Evolutionary conservation across 2,329 filamentous ascomycete genomes (phyloP).

Genomic region (Colletotrichum somersetense): DNA sequence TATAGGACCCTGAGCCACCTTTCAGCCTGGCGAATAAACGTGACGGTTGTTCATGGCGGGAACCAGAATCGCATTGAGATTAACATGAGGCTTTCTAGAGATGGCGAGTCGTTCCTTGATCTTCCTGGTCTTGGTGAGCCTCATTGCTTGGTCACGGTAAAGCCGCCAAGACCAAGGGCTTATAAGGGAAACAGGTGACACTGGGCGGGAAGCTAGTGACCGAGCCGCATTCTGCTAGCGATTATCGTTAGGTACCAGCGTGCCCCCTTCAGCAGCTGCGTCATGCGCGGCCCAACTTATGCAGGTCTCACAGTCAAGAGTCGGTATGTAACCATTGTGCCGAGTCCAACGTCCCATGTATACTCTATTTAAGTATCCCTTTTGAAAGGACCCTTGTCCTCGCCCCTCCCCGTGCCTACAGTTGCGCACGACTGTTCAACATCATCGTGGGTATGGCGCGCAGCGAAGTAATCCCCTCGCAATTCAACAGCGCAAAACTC

Average conservation of each 20-base stretch:
- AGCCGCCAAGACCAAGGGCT: not conserved
- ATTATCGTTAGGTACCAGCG: not conserved
- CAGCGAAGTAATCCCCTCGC: slow-evolving; percentile 20
- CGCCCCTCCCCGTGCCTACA: slow-evolving; percentile 8
- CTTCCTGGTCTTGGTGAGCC: not conserved
- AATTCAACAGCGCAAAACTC: slow-evolving; percentile 38
- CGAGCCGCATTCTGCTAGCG: not conserved
- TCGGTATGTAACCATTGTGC: not conserved
- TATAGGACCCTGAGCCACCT: not conserved
- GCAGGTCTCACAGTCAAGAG: slow-evolving; percentile 6
- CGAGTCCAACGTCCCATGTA: slow-evolving; percentile 16
- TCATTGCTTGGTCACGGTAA: not conserved
- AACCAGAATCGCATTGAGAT: not conserved
- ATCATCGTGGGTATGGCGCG: slow-evolving; percentile 39
- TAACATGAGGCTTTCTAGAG: not conserved
- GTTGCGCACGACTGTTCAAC: slow-evolving; percentile 37
- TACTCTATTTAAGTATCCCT: slow-evolving; percentile 32
- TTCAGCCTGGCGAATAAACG: not conserved
- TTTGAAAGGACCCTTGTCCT: slow-evolving; percentile 8
- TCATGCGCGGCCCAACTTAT: not conserved
- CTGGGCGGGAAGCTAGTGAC: slow-evolving; percentile 4
- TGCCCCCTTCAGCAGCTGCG: not conserved
- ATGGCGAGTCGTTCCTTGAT: not conserved
- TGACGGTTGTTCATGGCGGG: not conserved
- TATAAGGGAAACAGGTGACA: not conserved